Percentiles rank a stretch among this genome's conserved stretches.
Conservation (phyloP, 352 stramenopile genomes). For the Phytophthora chlamydospora region DNA sequence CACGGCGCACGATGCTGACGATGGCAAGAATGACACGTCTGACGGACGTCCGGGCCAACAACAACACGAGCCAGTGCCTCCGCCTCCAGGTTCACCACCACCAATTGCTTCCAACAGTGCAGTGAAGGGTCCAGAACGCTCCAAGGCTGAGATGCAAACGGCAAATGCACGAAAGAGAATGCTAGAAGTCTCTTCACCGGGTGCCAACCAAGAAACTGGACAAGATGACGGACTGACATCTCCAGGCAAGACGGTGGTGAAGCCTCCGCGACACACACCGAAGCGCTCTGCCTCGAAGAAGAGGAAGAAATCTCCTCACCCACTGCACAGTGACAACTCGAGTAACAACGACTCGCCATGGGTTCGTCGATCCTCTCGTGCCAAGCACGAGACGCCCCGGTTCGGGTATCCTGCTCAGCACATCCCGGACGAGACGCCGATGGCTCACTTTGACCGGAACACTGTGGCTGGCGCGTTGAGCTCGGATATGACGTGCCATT, state of each 20-base stretch:
- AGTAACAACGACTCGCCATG: neutral
- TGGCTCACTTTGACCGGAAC: conserved; percentile 22
- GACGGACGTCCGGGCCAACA: neutral
- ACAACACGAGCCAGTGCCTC: neutral
- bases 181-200: no score
- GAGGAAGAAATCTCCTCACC: neutral
- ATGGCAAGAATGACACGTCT: neutral
- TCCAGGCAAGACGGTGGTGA: neutral
- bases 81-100: neutral
- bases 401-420: conserved; percentile 1
- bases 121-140: no score
- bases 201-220: neutral
- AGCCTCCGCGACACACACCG: conserved; percentile 8
- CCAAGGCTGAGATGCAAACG: no score
- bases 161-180: no score
- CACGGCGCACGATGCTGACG: neutral
- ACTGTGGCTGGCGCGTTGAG: neutral
- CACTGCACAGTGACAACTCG: neutral
- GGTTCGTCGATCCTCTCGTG: conserved; percentile 24
- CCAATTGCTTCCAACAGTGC: neutral
- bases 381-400: conserved; percentile 17
- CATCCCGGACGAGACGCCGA: neutral
- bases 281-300: conserved; percentile 21
- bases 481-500: conserved; percentile 21
- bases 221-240: neutral